Conservation (phyloP, 495 filamentous ascomycete genomes). For the Astrothelium subdiscretum region DNA sequence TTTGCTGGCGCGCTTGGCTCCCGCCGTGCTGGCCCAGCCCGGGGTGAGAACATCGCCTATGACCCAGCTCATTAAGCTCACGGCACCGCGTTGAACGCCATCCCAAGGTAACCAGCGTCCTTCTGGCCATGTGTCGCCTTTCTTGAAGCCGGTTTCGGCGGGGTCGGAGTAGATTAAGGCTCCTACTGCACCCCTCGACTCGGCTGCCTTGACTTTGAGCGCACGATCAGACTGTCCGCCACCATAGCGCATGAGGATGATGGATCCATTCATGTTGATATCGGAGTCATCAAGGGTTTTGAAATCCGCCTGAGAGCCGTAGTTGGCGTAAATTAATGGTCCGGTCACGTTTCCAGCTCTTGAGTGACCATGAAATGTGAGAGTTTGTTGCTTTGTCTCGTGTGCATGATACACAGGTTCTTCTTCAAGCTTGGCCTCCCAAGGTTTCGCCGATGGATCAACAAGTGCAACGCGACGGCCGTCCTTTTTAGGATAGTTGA, state of each 20-base stretch:
- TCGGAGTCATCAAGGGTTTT: slow-evolving; percentile 54
- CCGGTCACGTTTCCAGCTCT: slow-evolving; percentile 81
- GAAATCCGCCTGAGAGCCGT: slow-evolving; percentile 78
- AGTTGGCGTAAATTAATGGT: slow-evolving; percentile 89
- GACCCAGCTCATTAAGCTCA: slow-evolving; percentile 71
- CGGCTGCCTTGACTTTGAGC: slow-evolving; percentile 81
- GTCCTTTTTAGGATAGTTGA: slow-evolving; percentile 74
- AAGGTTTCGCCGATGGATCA: slow-evolving; percentile 53
- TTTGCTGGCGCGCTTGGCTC: slow-evolving; percentile 49
- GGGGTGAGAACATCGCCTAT: slow-evolving; percentile 84
- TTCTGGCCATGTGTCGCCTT: slow-evolving; percentile 56
- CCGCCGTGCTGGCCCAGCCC: slow-evolving; percentile 66
- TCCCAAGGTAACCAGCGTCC: slow-evolving; percentile 68
- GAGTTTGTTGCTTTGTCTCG: slow-evolving; percentile 43
- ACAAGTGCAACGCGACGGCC: slow-evolving; percentile 76
- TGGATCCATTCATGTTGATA: slow-evolving; percentile 63
- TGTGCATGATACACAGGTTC: slow-evolving; percentile 40
- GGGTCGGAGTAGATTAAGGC: slow-evolving; percentile 91
- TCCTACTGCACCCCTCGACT: slow-evolving; percentile 69
- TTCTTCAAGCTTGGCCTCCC: slow-evolving; percentile 84
- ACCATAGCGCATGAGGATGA: slow-evolving; percentile 72
- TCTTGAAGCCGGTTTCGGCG: slow-evolving; percentile 60
- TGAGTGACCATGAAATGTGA: slow-evolving; percentile 80
- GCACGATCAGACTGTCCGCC: slow-evolving; percentile 60
- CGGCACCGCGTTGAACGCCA: slow-evolving; percentile 72